A percentile compares a stretch with the other conserved stretches of the same genome.
phyloP scores from a whole-genome alignment of 2,329 filamentous ascomycete genomes.

The Fusarium aywerte region DNA sequence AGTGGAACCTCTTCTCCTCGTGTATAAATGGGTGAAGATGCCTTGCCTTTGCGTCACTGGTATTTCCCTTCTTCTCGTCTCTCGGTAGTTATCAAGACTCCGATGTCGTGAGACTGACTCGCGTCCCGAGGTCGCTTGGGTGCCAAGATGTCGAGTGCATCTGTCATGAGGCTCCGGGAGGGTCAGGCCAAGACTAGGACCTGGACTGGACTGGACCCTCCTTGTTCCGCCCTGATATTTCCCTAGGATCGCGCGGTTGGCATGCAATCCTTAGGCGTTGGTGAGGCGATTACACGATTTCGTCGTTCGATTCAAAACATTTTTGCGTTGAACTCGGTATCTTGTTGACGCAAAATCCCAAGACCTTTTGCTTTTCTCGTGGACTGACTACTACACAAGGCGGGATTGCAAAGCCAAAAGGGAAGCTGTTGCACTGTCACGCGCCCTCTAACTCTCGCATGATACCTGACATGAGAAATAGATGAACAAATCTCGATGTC shows the following conservation, averaged over 20 bases:
- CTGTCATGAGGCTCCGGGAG: constrained; percentile 13
- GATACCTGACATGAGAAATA: background rate
- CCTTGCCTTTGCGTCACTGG: constrained; percentile 18
- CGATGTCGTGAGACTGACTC: constrained; percentile 2
- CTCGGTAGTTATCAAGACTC: constrained; percentile 5
- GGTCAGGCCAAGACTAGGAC: no score
- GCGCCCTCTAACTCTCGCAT: background rate
- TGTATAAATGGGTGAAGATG: constrained; percentile 22
- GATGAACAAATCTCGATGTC: background rate
- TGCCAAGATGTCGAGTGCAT: background rate
- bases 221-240: background rate
- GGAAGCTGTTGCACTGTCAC: background rate
- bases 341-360: background rate
- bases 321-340: background rate
- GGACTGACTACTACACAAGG: background rate
- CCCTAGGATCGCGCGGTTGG: background rate
- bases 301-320: constrained; percentile 6
- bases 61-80: background rate
- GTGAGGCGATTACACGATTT: constrained; percentile 19
- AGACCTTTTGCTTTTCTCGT: background rate
- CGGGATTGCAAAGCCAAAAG: background rate
- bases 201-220: background rate
- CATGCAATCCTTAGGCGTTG: background rate
- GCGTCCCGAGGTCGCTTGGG: background rate
- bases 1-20: background rate